Evolutionary conservation across 805 yeast species (phyloP).

Genomic region (Candida nanaspora): DNA sequence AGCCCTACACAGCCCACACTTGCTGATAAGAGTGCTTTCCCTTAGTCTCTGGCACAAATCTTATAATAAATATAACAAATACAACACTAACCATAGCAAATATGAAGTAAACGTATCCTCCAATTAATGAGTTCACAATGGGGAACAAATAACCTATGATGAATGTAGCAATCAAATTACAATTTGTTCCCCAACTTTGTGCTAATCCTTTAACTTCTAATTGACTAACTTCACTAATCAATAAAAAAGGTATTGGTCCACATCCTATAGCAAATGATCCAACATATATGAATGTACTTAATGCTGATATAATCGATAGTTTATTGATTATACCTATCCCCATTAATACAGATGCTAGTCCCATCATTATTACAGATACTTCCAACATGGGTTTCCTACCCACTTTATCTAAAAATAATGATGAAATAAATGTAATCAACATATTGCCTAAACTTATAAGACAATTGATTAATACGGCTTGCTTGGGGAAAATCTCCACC

Average conservation of each 20-base stretch:
- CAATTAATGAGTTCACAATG: slow-evolving; percentile 50
- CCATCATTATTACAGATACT: slow-evolving; percentile 64
- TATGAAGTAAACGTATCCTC: slow-evolving; percentile 71
- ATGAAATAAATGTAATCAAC: slow-evolving; percentile 64
- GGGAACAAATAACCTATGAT: slow-evolving; percentile 80
- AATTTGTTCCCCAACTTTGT: slow-evolving; percentile 85
- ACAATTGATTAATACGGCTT: slow-evolving; percentile 68
- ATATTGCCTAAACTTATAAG: slow-evolving; percentile 70
- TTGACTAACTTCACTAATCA: slow-evolving; percentile 86
- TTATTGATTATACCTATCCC: slow-evolving; percentile 54
- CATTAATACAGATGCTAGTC: slow-evolving; percentile 52
- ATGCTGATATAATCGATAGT: slow-evolving; percentile 43
- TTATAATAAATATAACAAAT: slow-evolving; percentile 40
- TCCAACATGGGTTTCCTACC: slow-evolving; percentile 73
- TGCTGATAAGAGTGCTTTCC: slow-evolving; percentile 55
- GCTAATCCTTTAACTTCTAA: slow-evolving; percentile 74
- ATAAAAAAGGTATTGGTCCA: slow-evolving; percentile 92
- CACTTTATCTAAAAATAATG: slow-evolving; percentile 62
- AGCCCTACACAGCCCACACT: slow-evolving; percentile 46
- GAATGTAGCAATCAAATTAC: slow-evolving; percentile 90
- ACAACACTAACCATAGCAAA: slow-evolving; percentile 54
- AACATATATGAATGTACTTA: slow-evolving; percentile 67
- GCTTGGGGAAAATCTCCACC: slow-evolving; percentile 60
- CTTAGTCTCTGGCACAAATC: slow-evolving; percentile 67
- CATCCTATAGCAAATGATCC: slow-evolving; percentile 84